phyloP scores from a whole-genome alignment of 805 yeast genomes.

The Starmerella sirachaensis region DNA sequence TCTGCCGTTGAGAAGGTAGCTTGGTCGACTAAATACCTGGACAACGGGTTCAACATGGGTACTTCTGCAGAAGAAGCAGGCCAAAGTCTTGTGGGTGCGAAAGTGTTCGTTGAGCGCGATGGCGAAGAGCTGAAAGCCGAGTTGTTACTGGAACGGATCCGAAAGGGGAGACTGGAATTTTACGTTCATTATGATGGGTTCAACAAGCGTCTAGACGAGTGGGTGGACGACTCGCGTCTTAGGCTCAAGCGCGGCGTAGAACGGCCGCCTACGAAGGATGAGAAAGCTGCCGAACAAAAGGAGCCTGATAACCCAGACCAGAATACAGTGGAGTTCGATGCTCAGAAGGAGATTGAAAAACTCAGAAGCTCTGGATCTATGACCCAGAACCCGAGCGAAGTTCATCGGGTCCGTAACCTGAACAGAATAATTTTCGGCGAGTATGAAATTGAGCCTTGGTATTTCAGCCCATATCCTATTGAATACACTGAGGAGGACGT shows the following conservation, averaged over 20 bases:
- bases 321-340: conserved; percentile 54
- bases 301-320: conserved; percentile 21
- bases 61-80: conserved; percentile 1
- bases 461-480: conserved; percentile 91
- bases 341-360: conserved; percentile 88
- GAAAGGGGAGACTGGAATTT: conserved; percentile 66
- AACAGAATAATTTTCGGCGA: conserved; percentile 72
- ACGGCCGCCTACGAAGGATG: conserved; percentile 47
- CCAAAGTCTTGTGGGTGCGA: conserved; percentile 49
- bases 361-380: conserved; percentile 92
- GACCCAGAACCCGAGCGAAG: conserved; percentile 81
- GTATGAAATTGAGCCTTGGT: conserved; percentile 95
- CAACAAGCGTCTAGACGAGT: conserved; percentile 93
- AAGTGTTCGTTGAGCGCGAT: conserved; percentile 71
- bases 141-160: conserved; percentile 59
- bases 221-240: conserved; percentile 67
- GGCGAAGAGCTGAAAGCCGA: conserved; percentile 74
- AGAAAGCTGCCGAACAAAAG: conserved; percentile 29
- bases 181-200: conserved; percentile 92
- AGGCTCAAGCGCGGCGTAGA: conserved; percentile 59
- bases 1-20: no score
- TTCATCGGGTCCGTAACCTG: conserved; percentile 81
- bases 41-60: neutral
- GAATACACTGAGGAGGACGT: conserved; percentile 88
- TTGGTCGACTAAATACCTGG: no score